A percentile compares a stretch with the other conserved stretches of the same genome.
Evolutionary conservation across 2,329 filamentous ascomycete species (phyloP).

Genomic region (Botrytis porri): DNA sequence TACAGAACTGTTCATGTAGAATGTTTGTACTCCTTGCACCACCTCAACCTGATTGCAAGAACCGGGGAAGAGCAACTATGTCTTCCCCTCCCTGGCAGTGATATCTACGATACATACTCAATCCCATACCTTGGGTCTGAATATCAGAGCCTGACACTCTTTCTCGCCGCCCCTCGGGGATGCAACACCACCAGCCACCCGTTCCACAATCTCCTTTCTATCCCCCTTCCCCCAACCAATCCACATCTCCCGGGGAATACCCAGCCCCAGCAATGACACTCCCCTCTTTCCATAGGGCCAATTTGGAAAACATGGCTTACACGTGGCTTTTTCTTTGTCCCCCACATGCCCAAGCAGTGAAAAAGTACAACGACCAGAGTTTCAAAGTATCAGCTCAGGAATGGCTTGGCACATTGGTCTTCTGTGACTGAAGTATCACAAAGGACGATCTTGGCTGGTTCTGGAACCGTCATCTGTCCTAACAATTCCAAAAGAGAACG

Average conservation of each 20-base stretch:
- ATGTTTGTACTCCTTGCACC: not conserved
- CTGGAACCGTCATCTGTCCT: not conserved
- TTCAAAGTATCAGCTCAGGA: not conserved
- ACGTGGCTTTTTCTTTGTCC: constrained; percentile 3
- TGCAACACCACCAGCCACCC: not conserved
- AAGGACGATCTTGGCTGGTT: not conserved
- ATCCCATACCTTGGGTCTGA: not conserved
- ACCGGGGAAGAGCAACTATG: not conserved
- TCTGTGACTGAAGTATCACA: not conserved
- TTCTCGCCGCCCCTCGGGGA: not conserved
- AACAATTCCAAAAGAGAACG: not conserved
- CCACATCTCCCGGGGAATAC: not conserved
- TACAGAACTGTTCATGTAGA: not conserved
- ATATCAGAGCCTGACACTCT: too few species aligned
- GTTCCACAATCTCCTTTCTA: not conserved
- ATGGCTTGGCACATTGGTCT: not conserved
- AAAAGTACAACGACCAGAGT: not conserved
- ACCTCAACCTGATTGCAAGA: not conserved
- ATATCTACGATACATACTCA: not conserved
- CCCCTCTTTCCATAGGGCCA: not conserved
- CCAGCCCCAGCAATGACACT: constrained; percentile 7
- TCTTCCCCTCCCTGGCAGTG: not conserved
- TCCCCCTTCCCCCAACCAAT: not conserved
- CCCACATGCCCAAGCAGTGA: not conserved
- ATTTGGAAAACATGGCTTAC: not conserved